phyloP scores from a whole-genome alignment of 345 rosid genomes.

The Anastatica hierochuntica region DNA sequence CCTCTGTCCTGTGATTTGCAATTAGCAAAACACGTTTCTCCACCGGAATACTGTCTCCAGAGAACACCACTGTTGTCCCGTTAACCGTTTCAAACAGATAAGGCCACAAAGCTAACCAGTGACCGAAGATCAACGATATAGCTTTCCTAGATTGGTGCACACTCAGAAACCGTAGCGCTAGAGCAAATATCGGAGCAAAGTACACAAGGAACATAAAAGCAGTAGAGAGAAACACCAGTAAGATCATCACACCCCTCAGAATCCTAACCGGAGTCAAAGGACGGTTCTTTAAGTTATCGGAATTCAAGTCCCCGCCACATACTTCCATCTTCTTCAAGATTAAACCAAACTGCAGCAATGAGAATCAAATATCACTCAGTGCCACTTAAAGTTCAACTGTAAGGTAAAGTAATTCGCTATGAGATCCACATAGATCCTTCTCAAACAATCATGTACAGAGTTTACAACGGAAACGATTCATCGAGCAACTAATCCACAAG shows the following conservation, averaged over 20 bases:
- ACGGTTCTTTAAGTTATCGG: conserved; percentile 39
- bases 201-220: conserved; percentile 59
- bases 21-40: conserved; percentile 55
- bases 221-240: conserved; percentile 53
- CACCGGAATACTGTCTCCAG: conserved; percentile 46
- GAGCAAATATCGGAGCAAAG: conserved; percentile 40
- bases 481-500: neutral
- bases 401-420: neutral
- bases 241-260: conserved; percentile 53
- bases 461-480: neutral
- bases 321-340: conserved; percentile 40
- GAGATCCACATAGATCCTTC: neutral
- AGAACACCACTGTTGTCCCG: conserved; percentile 55
- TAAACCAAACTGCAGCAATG: conserved; percentile 32
- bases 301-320: conserved; percentile 28
- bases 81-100: conserved; percentile 71
- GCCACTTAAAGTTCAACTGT: neutral
- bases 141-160: conserved; percentile 45
- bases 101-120: conserved; percentile 81
- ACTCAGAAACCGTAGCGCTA: conserved; percentile 37
- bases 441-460: neutral
- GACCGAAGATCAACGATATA: conserved; percentile 46
- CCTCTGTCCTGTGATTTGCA: conserved; percentile 86
- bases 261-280: conserved; percentile 53
- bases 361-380: conserved; percentile 18